Evolutionary conservation across 148 eudicot species (phyloP), one percentile per base, ranked within the genome.

Genomic region (Beta vulgaris): DNA sequence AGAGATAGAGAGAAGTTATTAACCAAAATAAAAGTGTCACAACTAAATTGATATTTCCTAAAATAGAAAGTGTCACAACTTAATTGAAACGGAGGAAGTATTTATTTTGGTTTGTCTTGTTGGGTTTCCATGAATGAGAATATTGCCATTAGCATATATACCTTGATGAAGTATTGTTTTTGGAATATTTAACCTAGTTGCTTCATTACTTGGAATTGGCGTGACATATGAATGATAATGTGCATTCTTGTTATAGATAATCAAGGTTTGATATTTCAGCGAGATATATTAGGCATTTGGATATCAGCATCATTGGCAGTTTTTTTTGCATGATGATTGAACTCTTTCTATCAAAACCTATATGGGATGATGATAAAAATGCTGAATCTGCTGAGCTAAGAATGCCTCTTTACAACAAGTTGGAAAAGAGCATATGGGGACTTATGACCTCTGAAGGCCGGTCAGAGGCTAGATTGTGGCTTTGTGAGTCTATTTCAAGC

Each of bases 391-490:
- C 61, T 71, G 79, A 84, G 82, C 83, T 70, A 78, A 86, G 81
- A 81, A 71, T 63, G 19, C 77, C 82, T 43, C 88, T 87, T 28
- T 80, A 87, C 58, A 75, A 73, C 44, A 80, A 91, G 80, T 51
- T 95, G 79, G 92, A 88, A 71, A 80, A 80, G 49, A 55, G 73
- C 32, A 64, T 92, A 26, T 88, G 92, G 92, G 80, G 78, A 25
- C 36, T 90, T 44, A 67, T 85, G 64, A 86, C 90, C 36, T 79
- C 82, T 40, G 93, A 87, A 77, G 91, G 99, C 57, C 91, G 97
- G 31, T 87, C 98, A 3, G 94, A 92, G 85, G 92, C 91, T 60
- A 88, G 93, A 58, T 81, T 95, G 49, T 95, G 99, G 99, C 94
- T 95, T 14, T 88, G 94, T 83, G 91, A 92, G 63, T 77, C 88